Evolutionary conservation across 2,329 filamentous ascomycete genomes (phyloP).

Genomic region (Aspergillus sp.): DNA sequence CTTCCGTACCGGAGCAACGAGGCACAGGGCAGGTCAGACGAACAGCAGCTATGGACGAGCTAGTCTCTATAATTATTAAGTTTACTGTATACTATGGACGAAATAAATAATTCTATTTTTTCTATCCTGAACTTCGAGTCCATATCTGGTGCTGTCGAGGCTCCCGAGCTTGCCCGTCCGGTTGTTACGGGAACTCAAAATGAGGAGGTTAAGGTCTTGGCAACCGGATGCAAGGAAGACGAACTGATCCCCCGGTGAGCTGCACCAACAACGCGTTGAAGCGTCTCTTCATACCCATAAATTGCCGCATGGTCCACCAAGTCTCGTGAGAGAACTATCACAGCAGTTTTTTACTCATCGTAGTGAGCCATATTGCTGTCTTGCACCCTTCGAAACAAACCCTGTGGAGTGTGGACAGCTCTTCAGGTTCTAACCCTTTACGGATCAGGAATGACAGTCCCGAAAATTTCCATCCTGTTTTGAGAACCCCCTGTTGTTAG

Average conservation of each 20-base stretch:
- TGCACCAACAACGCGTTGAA: not conserved
- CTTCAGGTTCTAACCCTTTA: not conserved
- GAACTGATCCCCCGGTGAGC: slow-evolving; percentile 3
- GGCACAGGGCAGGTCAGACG: not conserved
- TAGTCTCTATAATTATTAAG: not conserved
- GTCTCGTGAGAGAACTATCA: not conserved
- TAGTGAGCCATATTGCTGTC: not conserved
- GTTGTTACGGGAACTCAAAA: slow-evolving; percentile 23
- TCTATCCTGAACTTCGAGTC: not conserved
- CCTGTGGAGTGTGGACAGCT: too few species aligned
- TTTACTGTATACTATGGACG: not conserved
- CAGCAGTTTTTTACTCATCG: not conserved
- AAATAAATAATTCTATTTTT: not conserved
- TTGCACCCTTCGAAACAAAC: not conserved
- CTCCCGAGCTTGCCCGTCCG: slow-evolving; percentile 13
- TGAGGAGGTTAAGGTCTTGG: slow-evolving; percentile 22
- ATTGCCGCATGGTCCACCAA: not conserved
- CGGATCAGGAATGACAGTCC: slow-evolving; percentile 1
- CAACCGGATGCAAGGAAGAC: slow-evolving; percentile 22
- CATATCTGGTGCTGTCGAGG: not conserved
- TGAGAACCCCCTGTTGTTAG: not conserved
- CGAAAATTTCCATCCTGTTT: slow-evolving; percentile 3
- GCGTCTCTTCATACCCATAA: too few species aligned
- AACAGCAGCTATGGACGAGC: not conserved
- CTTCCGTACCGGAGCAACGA: slow-evolving; percentile 38